A percentile compares a stretch with the other conserved stretches of the same genome.
Conservation (phyloP, 2,329 filamentous ascomycete genomes). For the Thyridium curvatum region DNA sequence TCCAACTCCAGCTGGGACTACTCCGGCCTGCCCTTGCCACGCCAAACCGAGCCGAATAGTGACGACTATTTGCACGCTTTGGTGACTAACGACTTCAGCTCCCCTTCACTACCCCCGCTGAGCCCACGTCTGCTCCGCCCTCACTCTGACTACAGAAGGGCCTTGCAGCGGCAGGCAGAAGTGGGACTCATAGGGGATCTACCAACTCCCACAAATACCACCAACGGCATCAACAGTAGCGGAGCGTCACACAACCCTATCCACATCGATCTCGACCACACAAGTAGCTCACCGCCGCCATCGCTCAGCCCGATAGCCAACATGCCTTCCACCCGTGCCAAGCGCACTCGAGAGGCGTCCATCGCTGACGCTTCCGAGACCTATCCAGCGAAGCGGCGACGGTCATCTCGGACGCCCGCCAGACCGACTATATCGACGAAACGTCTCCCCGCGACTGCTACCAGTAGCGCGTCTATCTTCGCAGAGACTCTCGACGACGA, state of each 20-base stretch:
- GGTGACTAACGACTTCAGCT: slow-evolving; percentile 7
- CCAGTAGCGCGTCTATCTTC: neutral
- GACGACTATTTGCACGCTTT: slow-evolving; percentile 9
- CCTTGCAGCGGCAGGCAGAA: too few relatives aligned
- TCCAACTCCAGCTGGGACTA: neutral
- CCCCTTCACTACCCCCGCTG: slow-evolving; percentile 6
- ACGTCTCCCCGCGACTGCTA: neutral
- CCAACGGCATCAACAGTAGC: too few relatives aligned
- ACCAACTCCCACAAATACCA: too few relatives aligned
- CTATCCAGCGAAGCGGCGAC: neutral
- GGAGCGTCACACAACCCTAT: too few relatives aligned
- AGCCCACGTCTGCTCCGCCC: slow-evolving; percentile 1
- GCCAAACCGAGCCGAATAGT: slow-evolving; percentile 6
- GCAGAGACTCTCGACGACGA: neutral
- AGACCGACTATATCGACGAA: slow-evolving; percentile 3
- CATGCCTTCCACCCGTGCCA: too few relatives aligned
- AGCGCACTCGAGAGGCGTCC: too few relatives aligned
- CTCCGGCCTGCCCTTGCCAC: neutral
- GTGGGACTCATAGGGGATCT: too few relatives aligned
- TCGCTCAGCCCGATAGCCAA: too few relatives aligned
- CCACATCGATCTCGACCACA: too few relatives aligned
- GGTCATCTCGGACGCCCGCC: neutral
- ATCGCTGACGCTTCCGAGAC: neutral
- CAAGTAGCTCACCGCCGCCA: too few relatives aligned
- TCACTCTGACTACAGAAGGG: too few relatives aligned